Base-by-base conservation (phyloP, 768 basidiomycete genomes). In the Cystofilobasidium bisporidii region DNA sequence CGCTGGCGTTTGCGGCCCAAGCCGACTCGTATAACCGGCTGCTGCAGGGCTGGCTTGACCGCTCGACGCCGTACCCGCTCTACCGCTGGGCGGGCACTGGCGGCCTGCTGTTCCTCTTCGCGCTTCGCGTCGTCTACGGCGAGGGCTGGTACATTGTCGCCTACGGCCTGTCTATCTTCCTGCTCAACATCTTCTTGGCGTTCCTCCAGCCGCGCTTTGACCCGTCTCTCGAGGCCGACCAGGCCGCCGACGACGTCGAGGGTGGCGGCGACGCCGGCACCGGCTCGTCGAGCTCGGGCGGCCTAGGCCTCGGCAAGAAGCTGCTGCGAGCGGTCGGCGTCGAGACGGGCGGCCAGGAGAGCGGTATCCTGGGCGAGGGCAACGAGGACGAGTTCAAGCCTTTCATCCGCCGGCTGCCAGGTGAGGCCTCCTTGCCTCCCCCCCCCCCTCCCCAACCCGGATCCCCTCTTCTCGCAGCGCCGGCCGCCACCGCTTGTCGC, bases 151-250 rank as follows among this genome's bases (percentile, higher is more conserved):
- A 89, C 83, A 45, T 24, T 30, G 32, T 67, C 41, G 55, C 60
- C 20, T 47, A 94, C 75, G 93, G 89, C 22, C 86, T 89, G 72
- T 92, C 90, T 36, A 97, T 96, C 72, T 97, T 97, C 79, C 84
- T 94, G 70, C 83, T 97, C 69, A 96, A 99, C 80, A 84, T 99
- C 63, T 85, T 99, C 64, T 83, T 99, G 71, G 94, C 96, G 1
- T 99, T 99, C 82, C 82, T 99, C 22, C 93, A 97, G 80, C 96
- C 96, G 40, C 89, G 87, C 76, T 98, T 99, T 76, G 96, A 99
- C 78, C 94, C 96, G 0, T 94, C 93, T 1, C 80, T 97, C 38
- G 88, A 92, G 71, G 90, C 90, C 56, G 96, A 99, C 76, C 80
- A 97, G 17, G 81, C 90, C 70, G 96, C 91, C 1, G 89, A 93